These are phyloP conservation scores for Aureobasidium uvarum DNA, from an alignment of 2,329 filamentous ascomycete species.

Conservation along the genomic window DNA sequence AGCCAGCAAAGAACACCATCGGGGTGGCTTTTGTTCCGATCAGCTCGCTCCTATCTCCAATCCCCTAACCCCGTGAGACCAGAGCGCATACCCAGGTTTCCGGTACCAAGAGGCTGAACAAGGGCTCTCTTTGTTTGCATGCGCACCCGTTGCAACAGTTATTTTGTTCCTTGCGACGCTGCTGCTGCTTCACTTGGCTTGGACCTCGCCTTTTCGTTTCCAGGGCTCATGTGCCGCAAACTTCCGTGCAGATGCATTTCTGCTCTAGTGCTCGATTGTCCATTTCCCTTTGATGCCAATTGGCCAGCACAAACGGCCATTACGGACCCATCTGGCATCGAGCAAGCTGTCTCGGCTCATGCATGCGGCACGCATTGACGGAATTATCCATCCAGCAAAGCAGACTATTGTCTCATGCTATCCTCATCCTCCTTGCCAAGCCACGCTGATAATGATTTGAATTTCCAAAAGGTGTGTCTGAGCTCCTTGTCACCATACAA, in stretches of 20 bases:
- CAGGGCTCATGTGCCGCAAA: constrained; percentile 3
- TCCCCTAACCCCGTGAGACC: neutral
- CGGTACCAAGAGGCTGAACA: neutral
- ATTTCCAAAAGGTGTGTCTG: neutral
- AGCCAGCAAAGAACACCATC: neutral
- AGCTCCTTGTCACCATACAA: neutral
- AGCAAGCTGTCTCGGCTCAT: constrained; percentile 6
- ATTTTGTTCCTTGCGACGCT: neutral
- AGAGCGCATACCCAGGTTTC: neutral
- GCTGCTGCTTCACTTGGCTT: neutral
- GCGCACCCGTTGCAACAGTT: neutral
- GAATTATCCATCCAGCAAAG: neutral
- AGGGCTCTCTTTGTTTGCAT: neutral
- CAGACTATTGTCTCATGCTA: neutral
- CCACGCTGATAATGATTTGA: constrained; percentile 3
- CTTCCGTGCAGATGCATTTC: neutral
- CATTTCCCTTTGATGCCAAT: neutral
- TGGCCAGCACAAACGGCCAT: constrained; percentile 3
- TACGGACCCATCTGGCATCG: neutral
- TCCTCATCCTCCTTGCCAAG: neutral
- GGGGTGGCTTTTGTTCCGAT: neutral
- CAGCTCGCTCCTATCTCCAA: neutral
- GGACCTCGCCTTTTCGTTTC: neutral
- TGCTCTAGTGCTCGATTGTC: neutral
- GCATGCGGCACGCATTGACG: neutral